phyloP scores from a whole-genome alignment of 352 stramenopile species.

The Phytophthora quininea region DNA sequence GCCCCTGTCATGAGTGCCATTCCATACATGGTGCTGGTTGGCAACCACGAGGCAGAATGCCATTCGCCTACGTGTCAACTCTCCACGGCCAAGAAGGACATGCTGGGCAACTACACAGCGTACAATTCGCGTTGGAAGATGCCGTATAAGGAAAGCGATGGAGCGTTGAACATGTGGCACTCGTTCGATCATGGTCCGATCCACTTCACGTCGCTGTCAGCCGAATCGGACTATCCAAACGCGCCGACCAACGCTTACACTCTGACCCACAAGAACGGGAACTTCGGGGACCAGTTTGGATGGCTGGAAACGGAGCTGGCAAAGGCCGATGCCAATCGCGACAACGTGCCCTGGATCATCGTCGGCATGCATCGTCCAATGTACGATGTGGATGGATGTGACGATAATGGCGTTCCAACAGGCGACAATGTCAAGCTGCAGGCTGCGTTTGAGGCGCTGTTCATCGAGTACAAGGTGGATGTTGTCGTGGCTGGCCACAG shows the following conservation, averaged over 20 bases:
- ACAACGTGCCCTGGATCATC: conserved; percentile 52
- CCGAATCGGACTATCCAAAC: conserved; percentile 59
- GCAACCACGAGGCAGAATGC: conserved; percentile 76
- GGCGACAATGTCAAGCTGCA: conserved; percentile 35
- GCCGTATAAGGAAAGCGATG: conserved; percentile 38
- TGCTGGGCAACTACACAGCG: conserved; percentile 58
- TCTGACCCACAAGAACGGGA: conserved; percentile 34
- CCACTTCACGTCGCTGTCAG: conserved; percentile 73
- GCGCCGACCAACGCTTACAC: conserved; percentile 42
- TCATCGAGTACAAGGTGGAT: conserved; percentile 61
- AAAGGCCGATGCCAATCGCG: conserved; percentile 41
- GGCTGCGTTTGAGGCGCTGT: conserved; percentile 50
- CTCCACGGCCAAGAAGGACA: conserved; percentile 22
- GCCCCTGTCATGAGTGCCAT: conserved; percentile 38
- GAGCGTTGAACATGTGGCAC: conserved; percentile 46
- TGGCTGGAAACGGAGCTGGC: conserved; percentile 53
- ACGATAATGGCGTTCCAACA: conserved; percentile 19
- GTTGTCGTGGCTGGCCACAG: conserved; percentile 45
- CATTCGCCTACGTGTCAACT: conserved; percentile 37
- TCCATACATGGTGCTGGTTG: conserved; percentile 70
- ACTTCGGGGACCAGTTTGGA: conserved; percentile 42
- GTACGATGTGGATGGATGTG: conserved; percentile 37
- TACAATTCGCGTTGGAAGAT: conserved; percentile 46
- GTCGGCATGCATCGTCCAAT: conserved; percentile 55
- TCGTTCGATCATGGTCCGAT: conserved; percentile 47